Evolutionary conservation across 176 grass and related monocot genomes (phyloP).

Genomic region (Olyra latifolia): DNA sequence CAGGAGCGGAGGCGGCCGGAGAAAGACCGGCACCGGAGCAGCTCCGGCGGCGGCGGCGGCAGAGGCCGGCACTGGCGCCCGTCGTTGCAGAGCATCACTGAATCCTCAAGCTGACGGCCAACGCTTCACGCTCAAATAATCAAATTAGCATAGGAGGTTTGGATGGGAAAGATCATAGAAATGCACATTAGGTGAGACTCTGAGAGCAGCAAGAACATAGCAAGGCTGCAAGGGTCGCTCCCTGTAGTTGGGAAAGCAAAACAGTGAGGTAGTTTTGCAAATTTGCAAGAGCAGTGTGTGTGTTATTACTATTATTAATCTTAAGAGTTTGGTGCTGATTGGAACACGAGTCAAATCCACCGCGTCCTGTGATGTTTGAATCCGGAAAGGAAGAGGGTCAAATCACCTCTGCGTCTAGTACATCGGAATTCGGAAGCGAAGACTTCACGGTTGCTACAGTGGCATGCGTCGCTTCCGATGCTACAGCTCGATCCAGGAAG

Average conservation of each 20-base stretch:
- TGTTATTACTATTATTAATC: too few relatives aligned
- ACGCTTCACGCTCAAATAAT: too few relatives aligned
- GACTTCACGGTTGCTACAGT: background rate
- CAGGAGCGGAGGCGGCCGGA: slow-evolving; percentile 39
- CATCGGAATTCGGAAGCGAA: background rate
- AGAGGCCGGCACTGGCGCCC: slow-evolving; percentile 46
- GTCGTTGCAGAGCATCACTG: slow-evolving; percentile 52
- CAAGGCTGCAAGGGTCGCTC: background rate
- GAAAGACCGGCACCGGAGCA: slow-evolving; percentile 25
- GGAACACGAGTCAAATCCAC: background rate
- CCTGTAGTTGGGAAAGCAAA: background rate
- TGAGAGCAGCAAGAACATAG: background rate
- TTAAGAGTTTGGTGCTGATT: background rate
- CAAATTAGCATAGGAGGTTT: background rate
- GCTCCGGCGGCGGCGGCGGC: background rate
- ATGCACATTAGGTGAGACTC: slow-evolving; percentile 19
- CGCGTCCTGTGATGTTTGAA: background rate
- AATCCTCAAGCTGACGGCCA: slow-evolving; percentile 22
- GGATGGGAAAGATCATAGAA: background rate
- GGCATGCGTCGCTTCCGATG: background rate
- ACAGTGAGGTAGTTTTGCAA: background rate
- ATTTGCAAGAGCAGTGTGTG: background rate
- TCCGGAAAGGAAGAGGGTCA: background rate
- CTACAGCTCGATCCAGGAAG: background rate
- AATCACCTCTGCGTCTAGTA: background rate